A percentile compares a stretch with the other conserved stretches of the same genome.
Conservation (phyloP, 1,139 yeast genomes). For the Schwanniomyces etchellsii region DNA sequence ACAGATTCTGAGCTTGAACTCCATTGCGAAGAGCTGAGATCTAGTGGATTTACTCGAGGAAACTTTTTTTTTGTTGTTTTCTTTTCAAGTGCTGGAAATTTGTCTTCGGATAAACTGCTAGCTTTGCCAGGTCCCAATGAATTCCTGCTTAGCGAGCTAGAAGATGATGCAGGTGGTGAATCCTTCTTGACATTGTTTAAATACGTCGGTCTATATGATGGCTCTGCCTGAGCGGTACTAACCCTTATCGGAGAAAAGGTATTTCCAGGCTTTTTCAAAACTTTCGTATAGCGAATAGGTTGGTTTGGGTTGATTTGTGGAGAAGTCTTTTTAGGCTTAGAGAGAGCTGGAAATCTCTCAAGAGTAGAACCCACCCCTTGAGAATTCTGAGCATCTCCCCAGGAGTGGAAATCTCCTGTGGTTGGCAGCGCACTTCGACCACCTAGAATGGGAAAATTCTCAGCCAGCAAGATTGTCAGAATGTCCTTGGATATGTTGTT, state of each 20-base stretch:
- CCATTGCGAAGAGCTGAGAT: conserved; percentile 22
- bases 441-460: conserved; percentile 30
- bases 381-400: conserved; percentile 20
- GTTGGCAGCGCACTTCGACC: conserved; percentile 14
- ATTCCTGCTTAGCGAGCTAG: too few relatives aligned
- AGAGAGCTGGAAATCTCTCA: conserved; percentile 50
- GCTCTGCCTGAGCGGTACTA: neutral
- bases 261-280: conserved; percentile 10
- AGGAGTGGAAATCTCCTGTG: conserved; percentile 17
- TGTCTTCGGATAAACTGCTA: conserved; percentile 9
- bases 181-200: conserved; percentile 3
- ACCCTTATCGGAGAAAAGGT: conserved; percentile 1
- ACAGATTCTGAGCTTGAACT: conserved; percentile 6
- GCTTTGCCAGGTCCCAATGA: conserved; percentile 8
- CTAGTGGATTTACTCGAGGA: conserved; percentile 36
- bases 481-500: conserved; percentile 19
- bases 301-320: conserved; percentile 12
- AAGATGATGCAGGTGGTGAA: conserved; percentile 7
- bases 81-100: conserved; percentile 38
- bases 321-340: conserved; percentile 28
- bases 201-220: neutral
- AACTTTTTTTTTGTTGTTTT: conserved; percentile 28
- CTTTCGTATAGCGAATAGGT: conserved; percentile 39
- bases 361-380: conserved; percentile 14
- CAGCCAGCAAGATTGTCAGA: conserved; percentile 14